Percentiles rank a stretch among this genome's conserved stretches.
These are phyloP conservation scores for Trametes pubescens DNA, from an alignment of 1,284 basidiomycete genomes.

Conservation along the genomic window DNA sequence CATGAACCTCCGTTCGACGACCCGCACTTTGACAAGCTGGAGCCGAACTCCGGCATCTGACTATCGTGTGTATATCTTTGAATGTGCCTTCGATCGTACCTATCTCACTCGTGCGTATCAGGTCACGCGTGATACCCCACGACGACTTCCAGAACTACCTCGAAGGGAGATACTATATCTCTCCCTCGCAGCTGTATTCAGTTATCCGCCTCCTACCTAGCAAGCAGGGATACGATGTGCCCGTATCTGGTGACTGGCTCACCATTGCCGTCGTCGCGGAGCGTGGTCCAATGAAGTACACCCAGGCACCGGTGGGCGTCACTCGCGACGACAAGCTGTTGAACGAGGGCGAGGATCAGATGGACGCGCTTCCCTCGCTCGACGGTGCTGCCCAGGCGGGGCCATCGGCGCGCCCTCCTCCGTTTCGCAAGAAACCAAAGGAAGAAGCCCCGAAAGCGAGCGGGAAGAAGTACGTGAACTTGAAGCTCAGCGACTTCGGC, in stretches of 20 bases:
- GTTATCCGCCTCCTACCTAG: slow-evolving; percentile 79
- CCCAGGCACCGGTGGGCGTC: slow-evolving; percentile 67
- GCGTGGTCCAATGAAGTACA: slow-evolving; percentile 76
- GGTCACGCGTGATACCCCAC: slow-evolving; percentile 79
- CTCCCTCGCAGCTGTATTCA: slow-evolving; percentile 90
- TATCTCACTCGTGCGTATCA: slow-evolving; percentile 42
- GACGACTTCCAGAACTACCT: slow-evolving; percentile 86
- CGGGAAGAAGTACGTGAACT: slow-evolving; percentile 86
- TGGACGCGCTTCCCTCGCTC: slow-evolving; percentile 33
- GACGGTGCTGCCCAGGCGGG: slow-evolving; percentile 33
- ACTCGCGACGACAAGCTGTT: slow-evolving; percentile 55
- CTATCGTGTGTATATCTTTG: slow-evolving; percentile 66
- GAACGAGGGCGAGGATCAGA: slow-evolving; percentile 44
- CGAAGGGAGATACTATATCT: slow-evolving; percentile 84
- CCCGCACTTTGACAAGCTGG: slow-evolving; percentile 76
- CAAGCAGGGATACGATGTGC: slow-evolving; percentile 88
- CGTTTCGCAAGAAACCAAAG: slow-evolving; percentile 48
- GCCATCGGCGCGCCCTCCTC: slow-evolving; percentile 27
- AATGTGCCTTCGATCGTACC: slow-evolving; percentile 10
- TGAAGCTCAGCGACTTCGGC: slow-evolving; percentile 88
- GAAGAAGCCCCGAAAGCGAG: slow-evolving; percentile 50
- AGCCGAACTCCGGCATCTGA: slow-evolving; percentile 89
- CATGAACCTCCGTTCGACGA: slow-evolving; percentile 73
- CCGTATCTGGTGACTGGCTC: slow-evolving; percentile 91
- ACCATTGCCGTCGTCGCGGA: slow-evolving; percentile 91